Evolutionary conservation across 257 asterid genomes (phyloP).

Genomic region (Thymus quinquecostatus): DNA sequence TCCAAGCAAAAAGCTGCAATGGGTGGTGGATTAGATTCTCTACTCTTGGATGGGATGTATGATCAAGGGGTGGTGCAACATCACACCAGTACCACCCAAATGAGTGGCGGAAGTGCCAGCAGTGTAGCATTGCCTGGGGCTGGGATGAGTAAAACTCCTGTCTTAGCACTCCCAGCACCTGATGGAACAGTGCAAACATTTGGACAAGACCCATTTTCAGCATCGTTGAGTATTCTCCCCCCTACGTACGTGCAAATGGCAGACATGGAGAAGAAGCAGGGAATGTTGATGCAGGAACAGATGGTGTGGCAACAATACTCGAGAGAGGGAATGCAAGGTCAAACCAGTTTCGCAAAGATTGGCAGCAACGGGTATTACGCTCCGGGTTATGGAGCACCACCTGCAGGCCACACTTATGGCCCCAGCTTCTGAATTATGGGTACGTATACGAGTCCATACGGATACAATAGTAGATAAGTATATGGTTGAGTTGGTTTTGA

Average conservation of each 20-base stretch:
- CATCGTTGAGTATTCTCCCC: conserved; percentile 70
- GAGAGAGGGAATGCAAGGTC: conserved; percentile 85
- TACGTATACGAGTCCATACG: conserved; percentile 3
- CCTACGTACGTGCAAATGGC: conserved; percentile 92
- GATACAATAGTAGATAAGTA: conserved; percentile 30
- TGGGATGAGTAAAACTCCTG: conserved; percentile 58
- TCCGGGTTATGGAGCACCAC: conserved; percentile 68
- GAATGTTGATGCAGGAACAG: conserved; percentile 72
- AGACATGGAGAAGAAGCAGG: conserved; percentile 85
- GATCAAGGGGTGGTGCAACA: conserved; percentile 85
- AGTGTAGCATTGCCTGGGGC: conserved; percentile 82
- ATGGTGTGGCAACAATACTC: conserved; percentile 85
- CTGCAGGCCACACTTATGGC: conserved; percentile 61
- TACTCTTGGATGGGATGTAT: conserved; percentile 83
- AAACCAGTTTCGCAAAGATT: conserved; percentile 71
- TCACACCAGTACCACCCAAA: conserved; percentile 57
- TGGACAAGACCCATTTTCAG: conserved; percentile 83
- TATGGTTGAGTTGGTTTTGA: conserved; percentile 8
- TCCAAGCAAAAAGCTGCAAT: conserved; percentile 72
- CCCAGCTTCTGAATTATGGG: conserved; percentile 44
- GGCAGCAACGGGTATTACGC: conserved; percentile 57
- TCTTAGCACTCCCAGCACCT: conserved; percentile 83
- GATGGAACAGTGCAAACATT: conserved; percentile 78
- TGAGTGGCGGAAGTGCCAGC: conserved; percentile 79
- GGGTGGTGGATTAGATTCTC: conserved; percentile 89